Evolutionary conservation across 768 basidiomycete genomes (phyloP).

Genomic region (Hygrophorus pudorinus): DNA sequence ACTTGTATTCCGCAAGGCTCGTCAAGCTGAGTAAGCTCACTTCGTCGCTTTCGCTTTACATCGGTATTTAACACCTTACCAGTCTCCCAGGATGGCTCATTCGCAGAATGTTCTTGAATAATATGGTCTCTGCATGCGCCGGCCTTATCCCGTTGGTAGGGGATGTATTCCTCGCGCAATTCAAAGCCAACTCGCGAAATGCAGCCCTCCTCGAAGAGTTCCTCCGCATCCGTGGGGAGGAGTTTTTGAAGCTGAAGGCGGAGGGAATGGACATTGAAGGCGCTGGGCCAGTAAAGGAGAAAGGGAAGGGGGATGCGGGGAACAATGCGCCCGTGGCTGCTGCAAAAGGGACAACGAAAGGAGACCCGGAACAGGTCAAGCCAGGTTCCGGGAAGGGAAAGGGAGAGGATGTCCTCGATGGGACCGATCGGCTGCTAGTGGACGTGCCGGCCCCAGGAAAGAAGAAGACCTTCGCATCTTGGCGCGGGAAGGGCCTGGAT

Average conservation of each 20-base stretch:
- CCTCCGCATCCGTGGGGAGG: slow-evolving; percentile 67
- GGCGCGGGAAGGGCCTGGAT: no score
- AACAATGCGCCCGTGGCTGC: slow-evolving; percentile 11
- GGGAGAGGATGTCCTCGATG: slow-evolving; percentile 20
- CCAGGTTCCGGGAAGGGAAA: slow-evolving; percentile 42
- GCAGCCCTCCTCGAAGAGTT: slow-evolving; percentile 81
- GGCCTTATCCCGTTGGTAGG: slow-evolving; percentile 66
- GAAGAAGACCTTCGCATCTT: no score
- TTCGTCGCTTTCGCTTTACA: neutral
- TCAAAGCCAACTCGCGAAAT: slow-evolving; percentile 86
- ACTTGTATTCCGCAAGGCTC: slow-evolving; percentile 69
- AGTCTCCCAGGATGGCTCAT: slow-evolving; percentile 51
- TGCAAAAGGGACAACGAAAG: slow-evolving; percentile 18
- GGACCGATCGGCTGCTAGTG: no score
- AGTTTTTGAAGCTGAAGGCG: slow-evolving; percentile 45
- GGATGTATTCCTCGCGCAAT: slow-evolving; percentile 66
- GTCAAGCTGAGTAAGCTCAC: slow-evolving; percentile 43
- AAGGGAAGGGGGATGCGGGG: slow-evolving; percentile 16
- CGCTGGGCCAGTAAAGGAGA: slow-evolving; percentile 10
- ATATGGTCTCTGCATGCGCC: slow-evolving; percentile 53
- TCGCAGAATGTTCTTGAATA: slow-evolving; percentile 68
- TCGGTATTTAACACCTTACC: neutral
- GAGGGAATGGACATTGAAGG: slow-evolving; percentile 15
- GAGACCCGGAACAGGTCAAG: slow-evolving; percentile 34
- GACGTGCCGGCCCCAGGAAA: no score